Conservation (phyloP, 1,284 basidiomycete species). For the Schizopora paradoxa region DNA sequence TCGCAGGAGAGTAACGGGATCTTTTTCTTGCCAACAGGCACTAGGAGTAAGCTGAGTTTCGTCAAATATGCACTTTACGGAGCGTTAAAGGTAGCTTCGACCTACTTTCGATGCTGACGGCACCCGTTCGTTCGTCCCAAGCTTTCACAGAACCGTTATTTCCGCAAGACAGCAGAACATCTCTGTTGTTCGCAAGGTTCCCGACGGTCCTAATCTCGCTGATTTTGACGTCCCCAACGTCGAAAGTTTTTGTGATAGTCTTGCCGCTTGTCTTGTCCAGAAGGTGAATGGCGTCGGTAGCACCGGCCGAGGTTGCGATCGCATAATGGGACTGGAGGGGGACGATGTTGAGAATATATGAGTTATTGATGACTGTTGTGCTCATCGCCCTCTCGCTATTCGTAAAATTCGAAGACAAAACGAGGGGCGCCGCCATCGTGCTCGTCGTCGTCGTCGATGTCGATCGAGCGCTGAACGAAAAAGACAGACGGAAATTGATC, state of each 20-base stretch:
- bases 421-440: slow-evolving; percentile 9
- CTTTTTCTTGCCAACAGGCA: slow-evolving; percentile 42
- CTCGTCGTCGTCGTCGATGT: no score
- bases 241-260: slow-evolving; percentile 36
- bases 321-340: slow-evolving; percentile 45
- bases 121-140: slow-evolving; percentile 63
- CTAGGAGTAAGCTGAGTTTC: slow-evolving; percentile 39
- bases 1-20: slow-evolving; percentile 59
- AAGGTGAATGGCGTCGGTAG: slow-evolving; percentile 54
- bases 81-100: slow-evolving; percentile 18
- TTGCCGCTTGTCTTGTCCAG: slow-evolving; percentile 52
- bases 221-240: slow-evolving; percentile 49
- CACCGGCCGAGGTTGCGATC: slow-evolving; percentile 46
- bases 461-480: no score
- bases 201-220: slow-evolving; percentile 43
- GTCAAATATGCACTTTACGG: slow-evolving; percentile 31
- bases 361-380: slow-evolving; percentile 34
- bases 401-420: slow-evolving; percentile 10
- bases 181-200: slow-evolving; percentile 28
- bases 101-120: slow-evolving; percentile 55
- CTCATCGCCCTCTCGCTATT: slow-evolving; percentile 9
- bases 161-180: slow-evolving; percentile 52
- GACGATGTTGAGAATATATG: slow-evolving; percentile 55
- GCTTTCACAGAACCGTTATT: slow-evolving; percentile 58
- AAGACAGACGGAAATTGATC: no score